Base-by-base conservation (phyloP, 176 grass and related monocot species). In the Ensete ventricosum region DNA sequence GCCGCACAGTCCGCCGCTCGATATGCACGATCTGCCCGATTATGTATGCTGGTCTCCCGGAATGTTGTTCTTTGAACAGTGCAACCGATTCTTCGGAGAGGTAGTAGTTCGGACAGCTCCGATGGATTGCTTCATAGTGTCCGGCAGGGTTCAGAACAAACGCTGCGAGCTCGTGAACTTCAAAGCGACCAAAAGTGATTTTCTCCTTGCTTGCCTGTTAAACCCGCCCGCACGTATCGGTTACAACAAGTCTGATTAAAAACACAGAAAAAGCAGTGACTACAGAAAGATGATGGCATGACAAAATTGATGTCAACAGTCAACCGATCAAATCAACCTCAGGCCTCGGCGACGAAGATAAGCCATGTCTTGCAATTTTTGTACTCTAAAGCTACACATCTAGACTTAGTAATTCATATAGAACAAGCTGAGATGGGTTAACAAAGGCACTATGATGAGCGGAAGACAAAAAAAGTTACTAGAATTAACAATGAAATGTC, bases 21-120 rank as follows among this genome's bases (percentile, higher is more conserved):
- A 99, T 91, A 79, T 99, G 95, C 71, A 99, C 95, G 8, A 99
- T 91, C 83, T 99, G 95, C 13, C 95, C 95, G 0, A 99, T 88
- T 81, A 99, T 94, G 71, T 89, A 89, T 9, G 77, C 48, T 0
- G 91, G 91, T 25, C 77, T 79, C 0, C 19, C 74, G 8, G 81
- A 74, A 77, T 91, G 84, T n/a, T 89, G 90, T 71, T 94, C 86
- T 0, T 74, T 87, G 73, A 99, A 99, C 25, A 99, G 81, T 62
- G 90, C 95, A 62, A 99, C 86, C 0, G 95, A 99, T 77, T 99
- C 95, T 51, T 99, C 88, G 0, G 90, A 99, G 34, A 99, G 88
- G 73, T 83, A 94, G 84, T 99, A 94, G 79, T 94, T 99, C 22
- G 82, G 85, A 55, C 81, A 73, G 64, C 76, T 99, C 11, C 95